A percentile compares a stretch with the other conserved stretches of the same genome.
Conservation (phyloP, 257 asterid genomes). For the Fraxinus anomala region DNA sequence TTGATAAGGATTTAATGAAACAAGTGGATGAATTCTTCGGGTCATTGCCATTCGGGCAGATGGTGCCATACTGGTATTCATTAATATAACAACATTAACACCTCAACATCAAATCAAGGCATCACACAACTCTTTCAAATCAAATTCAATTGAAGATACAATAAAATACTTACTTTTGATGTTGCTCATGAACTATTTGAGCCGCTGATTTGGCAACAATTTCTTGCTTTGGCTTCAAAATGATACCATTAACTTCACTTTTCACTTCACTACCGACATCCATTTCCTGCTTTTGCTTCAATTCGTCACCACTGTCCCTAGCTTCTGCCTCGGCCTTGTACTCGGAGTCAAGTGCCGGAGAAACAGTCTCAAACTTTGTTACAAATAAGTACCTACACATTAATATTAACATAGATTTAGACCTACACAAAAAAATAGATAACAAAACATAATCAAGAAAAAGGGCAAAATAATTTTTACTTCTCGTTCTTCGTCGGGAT, state of each 20-base stretch:
- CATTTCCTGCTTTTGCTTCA: slow-evolving; percentile 43
- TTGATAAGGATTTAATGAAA: slow-evolving; percentile 88
- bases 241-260: slow-evolving; percentile 34
- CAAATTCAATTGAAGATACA: not conserved
- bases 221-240: slow-evolving; percentile 74
- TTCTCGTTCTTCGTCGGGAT: slow-evolving; percentile 72
- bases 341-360: slow-evolving; percentile 74
- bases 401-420: not conserved
- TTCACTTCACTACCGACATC: slow-evolving; percentile 7
- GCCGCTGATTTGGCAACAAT: slow-evolving; percentile 72
- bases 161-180: slow-evolving; percentile 58
- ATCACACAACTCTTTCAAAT: not conserved
- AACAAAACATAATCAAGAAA: not conserved
- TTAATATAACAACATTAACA: not conserved
- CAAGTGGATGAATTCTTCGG: slow-evolving; percentile 80
- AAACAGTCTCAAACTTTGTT: slow-evolving; percentile 64
- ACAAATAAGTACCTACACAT: slow-evolving; percentile 65
- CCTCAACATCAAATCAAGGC: not conserved
- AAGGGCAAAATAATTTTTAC: slow-evolving; percentile 28
- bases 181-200: slow-evolving; percentile 77
- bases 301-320: slow-evolving; percentile 35
- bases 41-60: slow-evolving; percentile 85
- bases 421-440: not conserved
- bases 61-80: slow-evolving; percentile 70
- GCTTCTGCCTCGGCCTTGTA: slow-evolving; percentile 42